phyloP scores from a whole-genome alignment of 2,329 filamentous ascomycete genomes.

The Fusarium sublunatum region DNA sequence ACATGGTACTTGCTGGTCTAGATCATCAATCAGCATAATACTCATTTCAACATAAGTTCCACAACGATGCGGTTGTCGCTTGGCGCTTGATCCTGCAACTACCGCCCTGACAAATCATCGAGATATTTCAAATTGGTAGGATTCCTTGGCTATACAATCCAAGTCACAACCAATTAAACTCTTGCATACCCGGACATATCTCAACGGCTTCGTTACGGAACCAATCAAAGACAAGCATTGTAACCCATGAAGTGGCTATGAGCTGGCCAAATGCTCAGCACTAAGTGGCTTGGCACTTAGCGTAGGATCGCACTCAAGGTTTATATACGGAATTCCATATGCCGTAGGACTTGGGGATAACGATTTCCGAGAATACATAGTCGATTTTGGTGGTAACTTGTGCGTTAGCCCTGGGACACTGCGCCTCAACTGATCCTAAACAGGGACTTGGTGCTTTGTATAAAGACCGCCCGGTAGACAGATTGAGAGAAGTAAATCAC shows the following conservation, averaged over 20 bases:
- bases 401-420: neutral
- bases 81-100: too few species aligned
- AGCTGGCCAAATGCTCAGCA: neutral
- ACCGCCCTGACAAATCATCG: too few species aligned
- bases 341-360: neutral
- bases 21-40: too few species aligned
- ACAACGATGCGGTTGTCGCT: too few species aligned
- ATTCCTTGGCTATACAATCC: too few species aligned
- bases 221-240: neutral
- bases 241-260: neutral
- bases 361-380: neutral
- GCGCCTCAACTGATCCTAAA: neutral
- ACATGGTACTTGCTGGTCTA: too few species aligned
- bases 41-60: too few species aligned
- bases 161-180: neutral
- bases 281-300: neutral
- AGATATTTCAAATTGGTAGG: too few species aligned
- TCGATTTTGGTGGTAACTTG: neutral
- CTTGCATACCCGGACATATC: neutral
- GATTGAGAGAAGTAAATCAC: neutral
- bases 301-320: neutral
- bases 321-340: neutral
- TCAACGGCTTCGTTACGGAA: neutral
- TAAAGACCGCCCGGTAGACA: neutral
- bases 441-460: neutral